Percentiles rank a stretch among this genome's conserved stretches.
phyloP scores from a whole-genome alignment of 305 asterid genomes.

The Fraxinus ornus region DNA sequence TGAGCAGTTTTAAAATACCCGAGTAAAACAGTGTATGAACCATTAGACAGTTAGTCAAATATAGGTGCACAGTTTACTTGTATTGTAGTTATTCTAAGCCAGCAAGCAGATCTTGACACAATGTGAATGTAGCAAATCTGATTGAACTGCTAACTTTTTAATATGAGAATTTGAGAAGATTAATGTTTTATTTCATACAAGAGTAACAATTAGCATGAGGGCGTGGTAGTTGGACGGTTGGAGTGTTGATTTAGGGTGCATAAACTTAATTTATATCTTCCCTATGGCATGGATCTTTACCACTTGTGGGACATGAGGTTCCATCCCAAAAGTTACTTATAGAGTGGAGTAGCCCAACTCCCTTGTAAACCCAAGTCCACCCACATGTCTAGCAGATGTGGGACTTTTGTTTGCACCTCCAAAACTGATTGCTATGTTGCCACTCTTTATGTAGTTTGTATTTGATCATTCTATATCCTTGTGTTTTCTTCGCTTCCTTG shows the following conservation, averaged over 20 bases:
- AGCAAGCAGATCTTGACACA: neutral
- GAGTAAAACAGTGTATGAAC: neutral
- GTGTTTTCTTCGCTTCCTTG: neutral
- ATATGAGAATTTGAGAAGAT: neutral
- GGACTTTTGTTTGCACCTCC: neutral
- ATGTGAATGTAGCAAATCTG: neutral
- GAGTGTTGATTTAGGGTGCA: neutral
- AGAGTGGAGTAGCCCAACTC: neutral
- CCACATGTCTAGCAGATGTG: neutral
- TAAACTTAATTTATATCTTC: neutral
- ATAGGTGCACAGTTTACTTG: neutral
- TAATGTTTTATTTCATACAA: neutral
- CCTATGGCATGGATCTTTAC: neutral
- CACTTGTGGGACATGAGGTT: neutral
- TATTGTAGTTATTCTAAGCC: neutral
- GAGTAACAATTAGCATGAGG: neutral
- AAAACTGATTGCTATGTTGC: neutral
- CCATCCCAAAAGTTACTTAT: neutral
- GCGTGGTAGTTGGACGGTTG: neutral
- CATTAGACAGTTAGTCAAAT: neutral
- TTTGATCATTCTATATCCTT: neutral
- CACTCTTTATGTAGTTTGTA: neutral
- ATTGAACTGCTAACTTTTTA: neutral
- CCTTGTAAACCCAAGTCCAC: neutral
- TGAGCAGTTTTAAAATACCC: neutral